Evolutionary conservation across 2,329 filamentous ascomycete species (phyloP), one percentile per base, ranked within the genome.

Genomic region (Neonectria punicea): DNA sequence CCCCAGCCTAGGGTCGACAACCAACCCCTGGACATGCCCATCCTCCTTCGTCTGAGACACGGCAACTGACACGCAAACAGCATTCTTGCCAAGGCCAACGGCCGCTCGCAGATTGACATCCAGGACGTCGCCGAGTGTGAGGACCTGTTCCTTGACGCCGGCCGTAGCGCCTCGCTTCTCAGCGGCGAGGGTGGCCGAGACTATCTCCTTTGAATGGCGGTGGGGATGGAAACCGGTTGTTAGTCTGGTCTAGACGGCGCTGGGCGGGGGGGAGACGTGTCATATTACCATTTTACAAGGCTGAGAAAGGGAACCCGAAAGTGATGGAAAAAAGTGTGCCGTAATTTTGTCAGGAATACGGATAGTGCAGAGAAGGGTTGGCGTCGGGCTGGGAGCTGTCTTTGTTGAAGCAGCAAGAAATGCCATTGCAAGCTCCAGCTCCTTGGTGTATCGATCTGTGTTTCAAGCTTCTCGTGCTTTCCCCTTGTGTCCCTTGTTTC

Each of bases 1-100:
- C 16, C 16, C 16, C 6, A 63, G 61, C 67, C 65, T 63, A 61
- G 68, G 69, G 67, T 65, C 63, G n/a, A 63, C 39, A 20, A 20
- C n/a, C n/a, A 65, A 51, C 63, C 70, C 54, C 60, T 53, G 55
- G 46, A 47, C 25, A 25, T 25, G 5, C 25, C 39, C 18, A 13
- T 25, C 58, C 61, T 53, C 25, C 49, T 75, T n/a, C 39, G n/a
- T 43, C 71, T 70, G 70, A 79, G 74, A 77, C 75, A 74, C 66
- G 69, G 63, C 69, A 69, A 70, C 77, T 79, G 68, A 78, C 75
- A 66, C 62, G 74, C 73, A 78, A 70, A 76, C 69, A 90, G 92
- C 80, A 97, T 98, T 80, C 87, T 98, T 74, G 93, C 95, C 65
- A 91, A 93, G 77, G 93, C 96, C 76, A 93, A 91, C 77, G 92